Conservation (phyloP, 176 grass and related monocot species). For the Tillandsia fasciculata region DNA sequence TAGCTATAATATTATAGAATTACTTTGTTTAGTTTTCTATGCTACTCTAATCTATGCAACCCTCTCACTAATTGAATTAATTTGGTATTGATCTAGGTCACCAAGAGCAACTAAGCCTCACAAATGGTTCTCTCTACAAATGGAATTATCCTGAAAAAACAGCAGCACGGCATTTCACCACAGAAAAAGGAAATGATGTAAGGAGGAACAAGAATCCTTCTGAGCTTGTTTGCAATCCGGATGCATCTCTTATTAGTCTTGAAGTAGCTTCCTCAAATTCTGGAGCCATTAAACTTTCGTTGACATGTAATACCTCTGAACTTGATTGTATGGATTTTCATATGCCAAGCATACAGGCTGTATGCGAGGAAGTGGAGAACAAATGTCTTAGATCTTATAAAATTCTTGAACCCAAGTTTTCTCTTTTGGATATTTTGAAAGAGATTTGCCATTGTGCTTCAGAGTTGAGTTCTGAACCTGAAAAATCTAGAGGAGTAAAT, state of each 20-base stretch:
- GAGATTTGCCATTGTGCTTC: slow-evolving; percentile 54
- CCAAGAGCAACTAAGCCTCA: background rate
- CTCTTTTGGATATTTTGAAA: slow-evolving; percentile 57
- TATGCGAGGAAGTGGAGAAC: slow-evolving; percentile 55
- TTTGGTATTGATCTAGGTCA: background rate
- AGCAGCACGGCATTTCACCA: background rate
- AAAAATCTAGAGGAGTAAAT: slow-evolving; percentile 24
- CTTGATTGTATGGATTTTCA: slow-evolving; percentile 39
- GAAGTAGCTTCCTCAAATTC: slow-evolving; percentile 43
- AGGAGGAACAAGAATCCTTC: slow-evolving; percentile 6
- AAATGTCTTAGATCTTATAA: slow-evolving; percentile 55
- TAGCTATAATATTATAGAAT: background rate
- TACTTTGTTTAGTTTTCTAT: background rate
- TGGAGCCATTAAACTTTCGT: slow-evolving; percentile 50
- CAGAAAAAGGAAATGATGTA: slow-evolving; percentile 4
- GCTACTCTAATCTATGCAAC: background rate
- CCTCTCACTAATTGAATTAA: background rate
- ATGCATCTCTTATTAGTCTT: slow-evolving; percentile 24
- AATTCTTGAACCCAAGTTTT: slow-evolving; percentile 48
- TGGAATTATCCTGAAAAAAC: background rate
- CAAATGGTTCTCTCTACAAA: background rate
- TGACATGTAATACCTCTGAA: slow-evolving; percentile 30
- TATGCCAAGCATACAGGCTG: slow-evolving; percentile 37
- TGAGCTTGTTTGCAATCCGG: slow-evolving; percentile 2
- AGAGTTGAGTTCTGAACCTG: slow-evolving; percentile 41